These are phyloP conservation scores for Lichenothelia convexa DNA, from an alignment of 495 filamentous ascomycete genomes.

Conservation along the genomic window DNA sequence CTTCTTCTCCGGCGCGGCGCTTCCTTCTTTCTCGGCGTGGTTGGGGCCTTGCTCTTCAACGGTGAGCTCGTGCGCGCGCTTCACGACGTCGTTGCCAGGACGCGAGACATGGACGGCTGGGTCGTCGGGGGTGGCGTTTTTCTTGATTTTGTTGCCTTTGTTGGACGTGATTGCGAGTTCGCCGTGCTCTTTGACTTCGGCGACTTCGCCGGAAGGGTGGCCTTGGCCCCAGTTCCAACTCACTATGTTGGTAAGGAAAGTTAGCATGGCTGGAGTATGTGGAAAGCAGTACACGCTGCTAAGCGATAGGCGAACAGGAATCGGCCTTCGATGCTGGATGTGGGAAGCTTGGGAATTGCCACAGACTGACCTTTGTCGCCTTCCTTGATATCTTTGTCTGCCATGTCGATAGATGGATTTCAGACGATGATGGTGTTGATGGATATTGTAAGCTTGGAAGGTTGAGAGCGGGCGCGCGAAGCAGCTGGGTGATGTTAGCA, in stretches of 20 bases:
- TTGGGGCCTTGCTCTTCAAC: conserved; percentile 13
- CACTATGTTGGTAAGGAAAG: conserved; percentile 21
- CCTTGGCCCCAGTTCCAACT: conserved; percentile 39
- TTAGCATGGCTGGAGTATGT: conserved; percentile 2
- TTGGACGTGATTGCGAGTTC: conserved; percentile 38
- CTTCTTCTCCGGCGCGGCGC: conserved; percentile 10
- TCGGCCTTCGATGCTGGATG: not conserved
- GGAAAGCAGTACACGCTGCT: not conserved
- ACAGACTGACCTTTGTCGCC: conserved; percentile 26
- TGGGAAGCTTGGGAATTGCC: conserved; percentile 2
- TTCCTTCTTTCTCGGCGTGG: conserved; percentile 6
- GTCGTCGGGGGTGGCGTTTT: conserved; percentile 36
- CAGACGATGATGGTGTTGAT: not conserved
- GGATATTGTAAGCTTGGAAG: no score
- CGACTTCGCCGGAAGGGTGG: conserved; percentile 34
- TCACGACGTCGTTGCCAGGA: conserved; percentile 45
- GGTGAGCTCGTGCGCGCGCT: conserved; percentile 34
- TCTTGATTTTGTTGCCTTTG: conserved; percentile 42
- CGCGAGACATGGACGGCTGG: conserved; percentile 38
- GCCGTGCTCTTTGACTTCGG: conserved; percentile 38
- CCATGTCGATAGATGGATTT: conserved; percentile 11
- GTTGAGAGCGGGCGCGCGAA: no score
- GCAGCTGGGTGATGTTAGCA: no score
- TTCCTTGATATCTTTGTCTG: conserved; percentile 22
- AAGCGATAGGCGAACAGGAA: not conserved